phyloP scores from a whole-genome alignment of 2,329 filamentous ascomycete genomes.

The Aspergillus awamori region DNA sequence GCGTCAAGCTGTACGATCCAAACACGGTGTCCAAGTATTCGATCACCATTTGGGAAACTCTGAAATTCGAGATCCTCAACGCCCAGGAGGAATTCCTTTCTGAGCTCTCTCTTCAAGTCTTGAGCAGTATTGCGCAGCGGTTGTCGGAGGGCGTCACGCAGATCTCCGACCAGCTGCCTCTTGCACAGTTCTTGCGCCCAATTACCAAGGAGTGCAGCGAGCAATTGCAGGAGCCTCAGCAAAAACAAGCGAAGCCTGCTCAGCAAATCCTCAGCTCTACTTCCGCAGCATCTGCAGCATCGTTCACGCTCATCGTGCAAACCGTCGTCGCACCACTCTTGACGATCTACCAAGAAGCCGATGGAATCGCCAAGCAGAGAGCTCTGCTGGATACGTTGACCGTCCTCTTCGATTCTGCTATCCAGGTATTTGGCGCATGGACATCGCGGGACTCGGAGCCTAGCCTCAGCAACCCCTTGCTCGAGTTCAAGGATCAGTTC shows the following conservation, averaged over 20 bases:
- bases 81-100: slow-evolving; percentile 68
- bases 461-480: slow-evolving; percentile 46
- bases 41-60: slow-evolving; percentile 66
- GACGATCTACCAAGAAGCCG: slow-evolving; percentile 62
- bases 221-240: slow-evolving; percentile 68
- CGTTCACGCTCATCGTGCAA: slow-evolving; percentile 60
- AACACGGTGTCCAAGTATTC: slow-evolving; percentile 64
- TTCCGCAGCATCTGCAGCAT: slow-evolving; percentile 56
- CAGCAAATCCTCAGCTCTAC: slow-evolving; percentile 63
- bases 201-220: slow-evolving; percentile 70
- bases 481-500: slow-evolving; percentile 54
- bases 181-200: slow-evolving; percentile 60
- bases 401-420: slow-evolving; percentile 60
- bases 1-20: slow-evolving; percentile 61
- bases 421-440: slow-evolving; percentile 61
- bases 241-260: slow-evolving; percentile 67
- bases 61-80: slow-evolving; percentile 71
- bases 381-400: slow-evolving; percentile 64
- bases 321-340: slow-evolving; percentile 61
- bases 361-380: slow-evolving; percentile 64
- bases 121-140: slow-evolving; percentile 59
- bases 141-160: slow-evolving; percentile 52
- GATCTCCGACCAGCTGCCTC: slow-evolving; percentile 45
- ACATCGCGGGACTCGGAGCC: slow-evolving; percentile 44
- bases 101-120: slow-evolving; percentile 58